Conservation (phyloP, 495 filamentous ascomycete species). For the Cenococcum geophilum region DNA sequence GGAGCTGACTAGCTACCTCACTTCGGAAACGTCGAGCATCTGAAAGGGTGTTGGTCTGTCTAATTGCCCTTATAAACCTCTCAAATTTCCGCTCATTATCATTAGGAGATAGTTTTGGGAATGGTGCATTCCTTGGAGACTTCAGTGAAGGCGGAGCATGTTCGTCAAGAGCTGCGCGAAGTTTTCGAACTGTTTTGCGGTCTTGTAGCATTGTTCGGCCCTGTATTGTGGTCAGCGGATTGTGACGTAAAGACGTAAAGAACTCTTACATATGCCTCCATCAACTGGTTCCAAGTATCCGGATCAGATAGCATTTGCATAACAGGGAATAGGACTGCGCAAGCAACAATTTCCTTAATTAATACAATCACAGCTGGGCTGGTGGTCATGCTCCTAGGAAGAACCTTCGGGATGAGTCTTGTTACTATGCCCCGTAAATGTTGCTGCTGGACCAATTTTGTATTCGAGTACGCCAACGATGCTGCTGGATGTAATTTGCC, state of each 20-base stretch:
- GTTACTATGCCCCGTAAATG: conserved; percentile 68
- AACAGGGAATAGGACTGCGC: conserved; percentile 65
- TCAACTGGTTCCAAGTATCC: conserved; percentile 93
- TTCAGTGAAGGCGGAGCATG: conserved; percentile 82
- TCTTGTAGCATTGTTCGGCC: conserved; percentile 86
- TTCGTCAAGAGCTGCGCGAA: conserved; percentile 89
- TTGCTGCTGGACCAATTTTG: conserved; percentile 75
- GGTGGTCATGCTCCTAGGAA: conserved; percentile 65
- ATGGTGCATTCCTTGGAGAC: conserved; percentile 52
- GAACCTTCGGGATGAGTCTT: conserved; percentile 64
- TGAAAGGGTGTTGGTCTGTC: conserved; percentile 84
- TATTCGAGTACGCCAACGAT: conserved; percentile 73
- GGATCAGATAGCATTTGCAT: conserved; percentile 74
- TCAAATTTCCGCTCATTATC: conserved; percentile 93
- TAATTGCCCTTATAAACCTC: conserved; percentile 82
- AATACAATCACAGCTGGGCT: conserved; percentile 75
- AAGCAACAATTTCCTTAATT: conserved; percentile 76
- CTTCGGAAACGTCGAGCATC: conserved; percentile 88
- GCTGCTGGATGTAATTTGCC: conserved; percentile 87
- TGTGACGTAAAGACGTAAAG: background rate
- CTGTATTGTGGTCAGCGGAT: conserved; percentile 33
- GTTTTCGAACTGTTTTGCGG: conserved; percentile 87
- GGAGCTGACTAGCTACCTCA: conserved; percentile 87
- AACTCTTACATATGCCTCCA: conserved; percentile 66
- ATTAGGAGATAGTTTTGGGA: conserved; percentile 59